A percentile compares a stretch with the other conserved stretches of the same genome.
Conservation (phyloP, 192 early-diverging fungal genomes). For the Spinellus fusiger region DNA sequence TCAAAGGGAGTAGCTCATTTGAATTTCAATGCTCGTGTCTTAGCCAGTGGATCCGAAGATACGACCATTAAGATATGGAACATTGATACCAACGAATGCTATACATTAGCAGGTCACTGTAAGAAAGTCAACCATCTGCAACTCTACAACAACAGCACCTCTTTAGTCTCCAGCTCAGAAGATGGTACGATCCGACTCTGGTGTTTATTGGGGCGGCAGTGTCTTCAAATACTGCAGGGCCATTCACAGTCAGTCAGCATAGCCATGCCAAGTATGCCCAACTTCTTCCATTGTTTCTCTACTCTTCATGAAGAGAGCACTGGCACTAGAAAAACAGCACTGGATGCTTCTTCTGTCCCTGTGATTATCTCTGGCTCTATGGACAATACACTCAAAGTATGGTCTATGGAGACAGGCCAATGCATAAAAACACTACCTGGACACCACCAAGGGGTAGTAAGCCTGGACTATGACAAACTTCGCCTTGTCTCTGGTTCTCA, state of each 20-base stretch:
- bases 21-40: slow-evolving; percentile 64
- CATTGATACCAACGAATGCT: slow-evolving; percentile 52
- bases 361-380: slow-evolving; percentile 80
- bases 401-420: slow-evolving; percentile 78
- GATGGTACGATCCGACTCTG: slow-evolving; percentile 77
- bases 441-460: slow-evolving; percentile 77
- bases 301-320: slow-evolving; percentile 5
- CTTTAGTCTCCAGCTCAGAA: slow-evolving; percentile 78
- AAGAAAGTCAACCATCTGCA: slow-evolving; percentile 85
- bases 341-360: slow-evolving; percentile 4
- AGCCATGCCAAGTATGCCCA: slow-evolving; percentile 3
- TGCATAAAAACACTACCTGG: slow-evolving; percentile 73
- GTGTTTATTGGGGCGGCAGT: slow-evolving; percentile 64
- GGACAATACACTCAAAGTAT: slow-evolving; percentile 85
- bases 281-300: slow-evolving; percentile 17
- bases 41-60: slow-evolving; percentile 81
- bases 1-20: slow-evolving; percentile 71
- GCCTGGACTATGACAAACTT: slow-evolving; percentile 67
- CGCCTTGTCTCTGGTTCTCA: slow-evolving; percentile 61
- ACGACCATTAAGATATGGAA: slow-evolving; percentile 84
- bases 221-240: slow-evolving; percentile 56
- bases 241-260: slow-evolving; percentile 65
- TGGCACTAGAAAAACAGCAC: not conserved
- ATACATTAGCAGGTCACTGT: slow-evolving; percentile 66
- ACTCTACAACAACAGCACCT: slow-evolving; percentile 55